Conservation (phyloP, 768 basidiomycete species). For the Gautieria morchelliformis region DNA sequence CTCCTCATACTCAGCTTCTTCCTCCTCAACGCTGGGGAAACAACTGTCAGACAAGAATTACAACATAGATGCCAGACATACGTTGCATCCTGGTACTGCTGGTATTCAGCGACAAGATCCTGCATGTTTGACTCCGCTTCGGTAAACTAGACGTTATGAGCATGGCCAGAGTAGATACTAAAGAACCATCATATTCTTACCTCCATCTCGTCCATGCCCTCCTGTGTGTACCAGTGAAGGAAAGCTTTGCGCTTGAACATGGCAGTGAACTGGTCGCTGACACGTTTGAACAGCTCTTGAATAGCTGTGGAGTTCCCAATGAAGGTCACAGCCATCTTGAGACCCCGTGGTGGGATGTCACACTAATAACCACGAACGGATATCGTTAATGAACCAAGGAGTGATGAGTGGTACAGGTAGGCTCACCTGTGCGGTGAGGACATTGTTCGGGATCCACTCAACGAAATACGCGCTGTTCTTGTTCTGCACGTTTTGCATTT, state of each 20-base stretch:
- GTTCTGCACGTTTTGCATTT: conserved; percentile 95
- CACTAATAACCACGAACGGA: conserved; percentile 39
- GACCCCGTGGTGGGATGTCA: conserved; percentile 90
- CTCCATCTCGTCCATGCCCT: conserved; percentile 99
- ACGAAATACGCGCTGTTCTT: conserved; percentile 99
- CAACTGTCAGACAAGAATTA: neutral
- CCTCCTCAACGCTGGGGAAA: conserved; percentile 62
- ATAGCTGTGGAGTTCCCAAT: conserved; percentile 96
- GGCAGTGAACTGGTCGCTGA: conserved; percentile 95
- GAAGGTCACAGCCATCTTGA: conserved; percentile 97
- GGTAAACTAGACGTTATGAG: conserved; percentile 52
- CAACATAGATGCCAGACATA: conserved; percentile 31
- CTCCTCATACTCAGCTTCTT: conserved; percentile 77
- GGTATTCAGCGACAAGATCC: conserved; percentile 95
- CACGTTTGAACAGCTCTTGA: conserved; percentile 98
- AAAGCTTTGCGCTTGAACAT: conserved; percentile 99
- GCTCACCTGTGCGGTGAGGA: conserved; percentile 59
- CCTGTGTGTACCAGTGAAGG: conserved; percentile 99
- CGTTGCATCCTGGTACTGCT: conserved; percentile 94
- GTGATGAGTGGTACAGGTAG: neutral
- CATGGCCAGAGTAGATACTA: conserved; percentile 12
- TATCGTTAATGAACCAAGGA: neutral
- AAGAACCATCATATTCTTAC: conserved; percentile 24
- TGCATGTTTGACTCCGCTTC: conserved; percentile 99
- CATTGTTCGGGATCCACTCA: conserved; percentile 99